Evolutionary conservation across 106 monocot genomes (phyloP).

Genomic region (Phalaenopsis aphrodite): DNA sequence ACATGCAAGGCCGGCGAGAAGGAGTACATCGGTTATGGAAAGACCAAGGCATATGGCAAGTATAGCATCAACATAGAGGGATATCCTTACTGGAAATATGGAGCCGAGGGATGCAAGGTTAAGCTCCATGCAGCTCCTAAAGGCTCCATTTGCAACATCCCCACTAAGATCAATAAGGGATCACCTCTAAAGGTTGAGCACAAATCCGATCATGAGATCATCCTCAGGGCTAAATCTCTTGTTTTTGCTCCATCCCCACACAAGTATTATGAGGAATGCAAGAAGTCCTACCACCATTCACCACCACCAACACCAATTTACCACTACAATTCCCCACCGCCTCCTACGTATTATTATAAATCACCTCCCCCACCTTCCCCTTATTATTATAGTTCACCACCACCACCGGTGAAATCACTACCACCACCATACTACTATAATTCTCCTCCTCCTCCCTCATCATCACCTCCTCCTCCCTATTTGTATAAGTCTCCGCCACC

Average conservation of each 20-base stretch:
- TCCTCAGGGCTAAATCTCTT: conserved; percentile 35
- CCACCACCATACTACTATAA: conserved; percentile 13
- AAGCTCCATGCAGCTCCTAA: conserved; percentile 40
- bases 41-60: conserved; percentile 29
- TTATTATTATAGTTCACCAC: conserved; percentile 11
- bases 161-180: conserved; percentile 36
- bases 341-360: background rate
- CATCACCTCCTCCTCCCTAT: conserved; percentile 7
- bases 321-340: background rate
- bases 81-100: conserved; percentile 38
- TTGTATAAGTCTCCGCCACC: conserved; percentile 11
- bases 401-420: conserved; percentile 8
- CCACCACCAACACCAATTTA: background rate
- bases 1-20: conserved; percentile 32
- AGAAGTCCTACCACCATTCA: conserved; percentile 1
- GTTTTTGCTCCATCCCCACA: conserved; percentile 32
- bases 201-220: conserved; percentile 14
- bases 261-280: conserved; percentile 31
- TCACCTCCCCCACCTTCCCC: background rate
- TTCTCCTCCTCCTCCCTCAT: conserved; percentile 9
- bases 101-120: conserved; percentile 32
- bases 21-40: conserved; percentile 30
- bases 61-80: conserved; percentile 34
- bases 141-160: conserved; percentile 36
- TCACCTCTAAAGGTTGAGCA: conserved; percentile 23